Conservation (phyloP, 2,329 filamentous ascomycete species). For the Aspergillus amoenus region DNA sequence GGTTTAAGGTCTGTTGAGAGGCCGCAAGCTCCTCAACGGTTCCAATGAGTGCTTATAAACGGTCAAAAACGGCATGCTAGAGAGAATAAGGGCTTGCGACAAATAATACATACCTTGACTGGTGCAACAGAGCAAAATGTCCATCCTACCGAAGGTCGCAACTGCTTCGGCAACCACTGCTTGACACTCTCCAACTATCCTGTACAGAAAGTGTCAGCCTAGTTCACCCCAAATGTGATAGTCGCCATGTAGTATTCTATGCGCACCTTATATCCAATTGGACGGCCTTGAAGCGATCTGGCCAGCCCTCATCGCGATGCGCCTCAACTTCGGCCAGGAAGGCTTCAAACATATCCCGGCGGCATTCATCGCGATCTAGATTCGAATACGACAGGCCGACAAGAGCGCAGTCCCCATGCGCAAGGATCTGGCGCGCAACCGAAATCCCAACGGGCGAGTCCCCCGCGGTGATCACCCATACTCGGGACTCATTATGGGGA, state of each 20-base stretch:
- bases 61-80: constrained; percentile 6
- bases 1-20: constrained; percentile 67
- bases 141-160: constrained; percentile 78
- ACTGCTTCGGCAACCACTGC: constrained; percentile 85
- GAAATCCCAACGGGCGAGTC: constrained; percentile 82
- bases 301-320: constrained; percentile 74
- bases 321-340: constrained; percentile 64
- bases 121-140: constrained; percentile 86
- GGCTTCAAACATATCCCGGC: constrained; percentile 75
- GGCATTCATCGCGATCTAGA: constrained; percentile 69
- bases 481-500: constrained; percentile 67
- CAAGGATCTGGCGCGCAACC: constrained; percentile 75
- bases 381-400: constrained; percentile 77
- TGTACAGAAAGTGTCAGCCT: constrained; percentile 26
- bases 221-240: neutral
- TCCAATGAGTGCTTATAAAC: constrained; percentile 70
- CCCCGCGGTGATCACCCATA: constrained; percentile 89
- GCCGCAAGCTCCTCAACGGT: constrained; percentile 87
- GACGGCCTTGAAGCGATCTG: constrained; percentile 68
- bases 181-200: constrained; percentile 69
- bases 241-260: neutral
- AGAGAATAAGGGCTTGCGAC: neutral
- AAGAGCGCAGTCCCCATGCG: constrained; percentile 89
- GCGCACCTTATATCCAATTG: constrained; percentile 56
- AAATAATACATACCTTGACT: constrained; percentile 66